Percentiles rank a stretch among this genome's conserved stretches.
These are phyloP conservation scores for Hyaloperonospora arabidopsidis DNA, from an alignment of 352 stramenopile genomes.

Conservation along the genomic window DNA sequence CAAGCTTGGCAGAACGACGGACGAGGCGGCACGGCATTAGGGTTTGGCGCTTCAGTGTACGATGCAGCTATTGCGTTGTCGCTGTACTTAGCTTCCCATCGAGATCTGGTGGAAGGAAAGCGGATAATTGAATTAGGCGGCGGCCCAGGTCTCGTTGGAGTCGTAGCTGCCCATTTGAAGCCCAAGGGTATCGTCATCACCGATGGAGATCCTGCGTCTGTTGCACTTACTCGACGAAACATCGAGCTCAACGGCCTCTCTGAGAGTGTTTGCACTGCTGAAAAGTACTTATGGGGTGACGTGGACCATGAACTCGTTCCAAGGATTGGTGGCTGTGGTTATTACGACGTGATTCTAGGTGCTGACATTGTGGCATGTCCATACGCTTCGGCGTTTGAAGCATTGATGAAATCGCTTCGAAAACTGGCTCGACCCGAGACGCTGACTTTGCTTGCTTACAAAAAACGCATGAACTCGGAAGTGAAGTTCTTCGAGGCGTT, in stretches of 20 bases:
- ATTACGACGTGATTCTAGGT: conserved; percentile 70
- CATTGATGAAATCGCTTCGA: conserved; percentile 45
- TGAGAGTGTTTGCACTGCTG: conserved; percentile 22
- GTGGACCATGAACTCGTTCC: conserved; percentile 22
- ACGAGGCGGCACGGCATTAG: conserved; percentile 56
- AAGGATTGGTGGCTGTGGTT: conserved; percentile 3
- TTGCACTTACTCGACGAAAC: conserved; percentile 58
- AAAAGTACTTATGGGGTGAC: conserved; percentile 61
- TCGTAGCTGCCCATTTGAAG: conserved; percentile 51
- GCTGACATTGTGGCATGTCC: conserved; percentile 80
- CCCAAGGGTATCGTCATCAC: conserved; percentile 47
- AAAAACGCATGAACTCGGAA: conserved; percentile 60
- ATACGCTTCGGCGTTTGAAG: conserved; percentile 61
- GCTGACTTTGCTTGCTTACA: conserved; percentile 67
- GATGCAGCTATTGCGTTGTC: conserved; percentile 69
- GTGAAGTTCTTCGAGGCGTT: conserved; percentile 55
- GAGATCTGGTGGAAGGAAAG: conserved; percentile 39
- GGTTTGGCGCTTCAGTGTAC: conserved; percentile 80
- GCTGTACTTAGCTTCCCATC: conserved; percentile 61
- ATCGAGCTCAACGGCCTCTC: conserved; percentile 24
- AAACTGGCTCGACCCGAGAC: conserved; percentile 36
- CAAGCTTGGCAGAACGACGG: conserved; percentile 75
- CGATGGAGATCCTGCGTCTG: conserved; percentile 62
- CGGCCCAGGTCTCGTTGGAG: conserved; percentile 61
- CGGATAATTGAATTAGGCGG: conserved; percentile 67